Base-by-base conservation (phyloP, 305 asterid species). In the Fraxinus angustifolia region DNA sequence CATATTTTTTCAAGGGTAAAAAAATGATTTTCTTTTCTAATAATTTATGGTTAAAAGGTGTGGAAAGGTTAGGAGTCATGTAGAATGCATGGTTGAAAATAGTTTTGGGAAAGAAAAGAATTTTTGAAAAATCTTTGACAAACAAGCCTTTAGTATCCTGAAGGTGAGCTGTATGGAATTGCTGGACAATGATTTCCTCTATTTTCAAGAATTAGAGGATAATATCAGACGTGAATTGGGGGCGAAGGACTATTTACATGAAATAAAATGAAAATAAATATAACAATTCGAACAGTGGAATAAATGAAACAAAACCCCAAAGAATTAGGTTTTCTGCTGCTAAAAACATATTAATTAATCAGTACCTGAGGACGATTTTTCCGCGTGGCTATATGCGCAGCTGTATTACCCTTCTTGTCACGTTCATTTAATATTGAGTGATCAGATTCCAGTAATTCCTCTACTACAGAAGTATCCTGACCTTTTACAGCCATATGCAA, bases 401-500 rank as follows among this genome's bases (percentile, higher is more conserved):
- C 99, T 50, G 98, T 93, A 83, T 91, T 96, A 70, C 98, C 99
- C 91, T 93, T 96, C 87, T 91, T 96, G 87, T 96, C 99, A 17
- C 97, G 92, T 78, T 90, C 97, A 67, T 94, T 96, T 42, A 96
- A 79, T 82, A 94, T 89, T 0, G 96, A 87, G 81, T 83, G 88
- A 88, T 94, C 98, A 58, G 92, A 92, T 86, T 93, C 95, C 81
- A 96, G 80, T 77, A 96, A 80, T 78, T 94, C 97, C 79, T 94
- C 98, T 12, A 96, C 92, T 31, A 94, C 98, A 11, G 82, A 73
- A 65, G 91, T 73, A 81, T 91, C 89, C 82, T 96, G 97, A 85
- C 99, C 99, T 84, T 96, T 96, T 33, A 91, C 99, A 79, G 99
- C 99, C 99, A 96, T 96, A 84, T 96, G 99, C 80, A 96, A 88